phyloP scores from a whole-genome alignment of 306 rosid species.

The Prunus mume region DNA sequence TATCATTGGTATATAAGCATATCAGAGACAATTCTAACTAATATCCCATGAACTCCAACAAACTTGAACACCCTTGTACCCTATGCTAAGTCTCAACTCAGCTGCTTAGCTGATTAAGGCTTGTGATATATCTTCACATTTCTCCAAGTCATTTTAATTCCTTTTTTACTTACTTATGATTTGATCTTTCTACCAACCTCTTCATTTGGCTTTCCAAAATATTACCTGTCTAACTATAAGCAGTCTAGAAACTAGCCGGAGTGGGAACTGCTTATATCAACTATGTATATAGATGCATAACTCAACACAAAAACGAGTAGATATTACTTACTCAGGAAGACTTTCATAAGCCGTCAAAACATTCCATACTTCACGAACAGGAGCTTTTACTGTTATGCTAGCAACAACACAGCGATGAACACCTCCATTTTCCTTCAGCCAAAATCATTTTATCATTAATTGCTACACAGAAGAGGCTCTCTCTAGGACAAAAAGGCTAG shows the following conservation, averaged over 20 bases:
- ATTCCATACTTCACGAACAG: slow-evolving; percentile 87
- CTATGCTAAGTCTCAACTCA: not conserved
- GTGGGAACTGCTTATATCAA: not conserved
- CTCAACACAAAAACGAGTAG: slow-evolving; percentile 1
- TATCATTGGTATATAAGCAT: not conserved
- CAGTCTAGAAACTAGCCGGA: not conserved
- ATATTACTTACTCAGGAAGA: slow-evolving; percentile 85
- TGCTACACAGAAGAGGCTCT: slow-evolving; percentile 12
- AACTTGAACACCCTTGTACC: not conserved
- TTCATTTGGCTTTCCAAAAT: not conserved
- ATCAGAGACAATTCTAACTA: not conserved
- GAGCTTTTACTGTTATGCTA: slow-evolving; percentile 95
- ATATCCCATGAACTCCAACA: not conserved
- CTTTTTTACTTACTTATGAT: not conserved
- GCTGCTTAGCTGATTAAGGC: not conserved
- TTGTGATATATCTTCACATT: not conserved
- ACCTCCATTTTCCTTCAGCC: slow-evolving; percentile 93
- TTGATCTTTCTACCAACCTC: not conserved
- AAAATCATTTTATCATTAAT: slow-evolving; percentile 31
- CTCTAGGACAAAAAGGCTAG: slow-evolving; percentile 10
- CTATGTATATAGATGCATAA: not conserved
- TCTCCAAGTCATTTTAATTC: not conserved
- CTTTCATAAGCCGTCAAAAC: slow-evolving; percentile 79
- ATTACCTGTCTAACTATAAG: not conserved
- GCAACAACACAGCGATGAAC: slow-evolving; percentile 97